Evolutionary conservation across 2,329 filamentous ascomycete species (phyloP), one percentile per base, ranked within the genome.

Genomic region (Neonectria hederae): DNA sequence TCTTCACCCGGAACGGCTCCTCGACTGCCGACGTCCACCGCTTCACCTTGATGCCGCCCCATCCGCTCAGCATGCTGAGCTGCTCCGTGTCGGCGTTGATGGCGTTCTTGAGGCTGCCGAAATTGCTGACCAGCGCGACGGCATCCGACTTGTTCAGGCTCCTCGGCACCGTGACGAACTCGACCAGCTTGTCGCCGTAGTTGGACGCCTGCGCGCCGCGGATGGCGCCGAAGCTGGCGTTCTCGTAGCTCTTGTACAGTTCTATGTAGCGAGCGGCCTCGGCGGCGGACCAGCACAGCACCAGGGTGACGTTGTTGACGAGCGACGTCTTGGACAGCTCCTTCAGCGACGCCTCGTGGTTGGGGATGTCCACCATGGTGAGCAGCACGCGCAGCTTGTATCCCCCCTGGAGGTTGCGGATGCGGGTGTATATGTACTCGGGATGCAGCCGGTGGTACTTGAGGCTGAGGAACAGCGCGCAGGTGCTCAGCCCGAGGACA

Each of bases 401-500:
- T 80, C 92, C 93, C 54, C 92, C 92, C 55, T 92, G 92, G 5
- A 99, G 83, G 53, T 90, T 89, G 56, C 92, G 90, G 71, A 99
- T 97, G 62, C 96, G 91, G 24, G 91, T 94, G 82, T 98, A 98
- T 74, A 99, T 93, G 82, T 99, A 99, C 80, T 99, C 96, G 1
- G 96, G 96, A 76, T 99, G 96, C 56, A 99, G 86, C 28, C 95
- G 93, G 79, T 99, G 96, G 79, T 99, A 99, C 79, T 98, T 99
- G 59, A 99, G 86, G 52, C 93, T 97, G 45, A 99, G 83, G 76
- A 98, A 99, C 5, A 99, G 85, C 0, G 93, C 94, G 74, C 95
- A 97, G 7, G 94, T 97, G 0, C 94, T 97, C 45, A 87, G 77
- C 0, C 96, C 95, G 24, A 98, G 84, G 9, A 95, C 91, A 77